These are phyloP conservation scores for Elaeagnus macrophylla DNA, from an alignment of 306 rosid species.

Conservation along the genomic window DNA sequence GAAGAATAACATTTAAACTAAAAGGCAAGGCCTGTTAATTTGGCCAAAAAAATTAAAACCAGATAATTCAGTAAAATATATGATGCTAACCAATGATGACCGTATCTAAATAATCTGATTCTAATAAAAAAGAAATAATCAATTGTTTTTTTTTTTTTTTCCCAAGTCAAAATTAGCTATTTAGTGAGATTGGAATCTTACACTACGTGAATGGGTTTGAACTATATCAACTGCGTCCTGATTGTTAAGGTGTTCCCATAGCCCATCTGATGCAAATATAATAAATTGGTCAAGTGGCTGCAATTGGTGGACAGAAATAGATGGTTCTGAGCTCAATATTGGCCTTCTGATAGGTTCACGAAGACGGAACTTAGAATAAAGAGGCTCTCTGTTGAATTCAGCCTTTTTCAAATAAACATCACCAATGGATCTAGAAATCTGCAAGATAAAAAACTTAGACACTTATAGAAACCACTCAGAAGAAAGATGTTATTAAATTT, in stretches of 20 bases:
- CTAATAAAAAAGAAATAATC: too few species aligned
- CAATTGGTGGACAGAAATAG: constrained; percentile 54
- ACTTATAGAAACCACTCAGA: constrained; percentile 10
- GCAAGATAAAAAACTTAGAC: constrained; percentile 19
- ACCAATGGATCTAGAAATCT: constrained; percentile 89
- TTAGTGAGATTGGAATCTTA: constrained; percentile 26
- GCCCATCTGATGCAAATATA: constrained; percentile 91
- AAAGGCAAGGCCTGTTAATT: too few species aligned
- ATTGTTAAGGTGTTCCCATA: constrained; percentile 91
- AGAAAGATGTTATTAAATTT: constrained; percentile 6
- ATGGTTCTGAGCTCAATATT: constrained; percentile 73
- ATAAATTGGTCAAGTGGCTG: constrained; percentile 68
- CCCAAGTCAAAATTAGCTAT: constrained; percentile 4
- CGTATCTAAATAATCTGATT: too few species aligned
- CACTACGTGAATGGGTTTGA: constrained; percentile 58
- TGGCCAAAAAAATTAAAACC: too few species aligned
- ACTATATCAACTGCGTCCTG: constrained; percentile 93
- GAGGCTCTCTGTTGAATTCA: constrained; percentile 84
- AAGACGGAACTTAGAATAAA: constrained; percentile 68
- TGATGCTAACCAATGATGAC: too few species aligned
- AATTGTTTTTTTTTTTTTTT: too few species aligned
- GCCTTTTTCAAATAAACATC: constrained; percentile 78
- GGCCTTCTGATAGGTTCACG: constrained; percentile 59
- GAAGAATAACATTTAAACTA: too few species aligned
- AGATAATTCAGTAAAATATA: too few species aligned